These are phyloP conservation scores for Colletotrichum sp. DNA, from an alignment of 2,329 filamentous ascomycete genomes.

Conservation along the genomic window DNA sequence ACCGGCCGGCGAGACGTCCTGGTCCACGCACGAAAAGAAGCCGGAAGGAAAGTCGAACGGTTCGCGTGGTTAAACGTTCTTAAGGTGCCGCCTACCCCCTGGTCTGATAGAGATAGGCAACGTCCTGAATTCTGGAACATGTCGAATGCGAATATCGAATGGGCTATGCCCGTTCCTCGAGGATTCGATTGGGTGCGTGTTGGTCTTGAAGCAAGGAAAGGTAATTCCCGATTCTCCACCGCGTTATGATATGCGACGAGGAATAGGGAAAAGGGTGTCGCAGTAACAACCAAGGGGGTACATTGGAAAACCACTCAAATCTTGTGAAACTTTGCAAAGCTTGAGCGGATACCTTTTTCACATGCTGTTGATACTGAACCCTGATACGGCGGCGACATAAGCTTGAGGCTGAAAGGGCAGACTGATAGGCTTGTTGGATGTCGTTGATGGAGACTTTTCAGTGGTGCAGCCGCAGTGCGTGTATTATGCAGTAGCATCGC, in stretches of 20 bases:
- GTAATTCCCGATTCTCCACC: background rate
- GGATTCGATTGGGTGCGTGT: background rate
- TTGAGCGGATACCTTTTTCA: slow-evolving; percentile 6
- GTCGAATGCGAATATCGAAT: background rate
- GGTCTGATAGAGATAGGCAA: background rate
- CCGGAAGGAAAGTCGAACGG: slow-evolving; percentile 1
- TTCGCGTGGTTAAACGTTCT: background rate
- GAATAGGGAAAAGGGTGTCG: background rate
- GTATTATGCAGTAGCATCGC: background rate
- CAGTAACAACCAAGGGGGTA: background rate
- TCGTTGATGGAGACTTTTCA: background rate
- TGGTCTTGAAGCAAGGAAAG: background rate
- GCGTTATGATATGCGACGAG: background rate
- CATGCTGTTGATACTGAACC: background rate
- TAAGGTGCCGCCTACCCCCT: background rate
- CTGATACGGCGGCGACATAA: background rate
- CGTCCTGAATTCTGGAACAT: background rate
- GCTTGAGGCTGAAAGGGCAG: background rate
- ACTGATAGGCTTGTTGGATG: background rate
- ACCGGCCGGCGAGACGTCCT: background rate
- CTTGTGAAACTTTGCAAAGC: background rate
- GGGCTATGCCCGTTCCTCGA: background rate
- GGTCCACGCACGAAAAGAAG: slow-evolving; percentile 21
- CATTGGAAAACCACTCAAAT: background rate
- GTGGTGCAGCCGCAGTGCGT: background rate